These are phyloP conservation scores for Sphaceloma murrayae DNA, from an alignment of 2,329 filamentous ascomycete species.

Conservation along the genomic window DNA sequence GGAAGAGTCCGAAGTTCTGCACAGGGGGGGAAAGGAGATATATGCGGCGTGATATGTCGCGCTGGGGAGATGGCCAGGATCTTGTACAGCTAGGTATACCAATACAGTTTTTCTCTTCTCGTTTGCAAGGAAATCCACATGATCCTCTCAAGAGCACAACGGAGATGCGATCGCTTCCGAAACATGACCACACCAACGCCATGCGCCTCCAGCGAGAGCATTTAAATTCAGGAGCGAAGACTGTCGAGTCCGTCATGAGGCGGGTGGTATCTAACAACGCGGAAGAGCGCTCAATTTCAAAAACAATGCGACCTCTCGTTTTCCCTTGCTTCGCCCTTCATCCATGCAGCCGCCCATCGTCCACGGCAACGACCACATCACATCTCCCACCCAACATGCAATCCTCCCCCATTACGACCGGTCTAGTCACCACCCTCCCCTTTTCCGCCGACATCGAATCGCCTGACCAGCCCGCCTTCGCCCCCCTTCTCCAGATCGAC, in stretches of 20 bases:
- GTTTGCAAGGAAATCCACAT: too few relatives aligned
- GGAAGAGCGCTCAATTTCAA: not conserved
- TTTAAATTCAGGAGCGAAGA: too few relatives aligned
- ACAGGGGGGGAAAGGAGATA: not conserved
- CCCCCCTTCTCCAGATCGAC: conserved; percentile 92
- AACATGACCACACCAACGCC: too few relatives aligned
- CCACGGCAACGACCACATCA: too few relatives aligned
- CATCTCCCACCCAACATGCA: not conserved
- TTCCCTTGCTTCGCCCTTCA: not conserved
- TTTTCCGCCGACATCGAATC: conserved; percentile 39
- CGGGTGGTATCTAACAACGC: conserved; percentile 14
- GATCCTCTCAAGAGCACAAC: too few relatives aligned
- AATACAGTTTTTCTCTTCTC: conserved; percentile 11
- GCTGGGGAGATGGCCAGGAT: too few relatives aligned
- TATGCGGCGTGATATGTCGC: too few relatives aligned
- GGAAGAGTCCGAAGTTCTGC: not conserved
- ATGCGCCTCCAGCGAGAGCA: too few relatives aligned
- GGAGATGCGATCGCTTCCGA: too few relatives aligned
- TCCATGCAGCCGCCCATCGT: too few relatives aligned
- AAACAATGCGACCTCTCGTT: not conserved
- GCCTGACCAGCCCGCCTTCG: conserved; percentile 81
- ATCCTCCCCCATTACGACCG: not conserved
- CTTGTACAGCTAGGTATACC: conserved; percentile 15
- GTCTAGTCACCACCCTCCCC: not conserved
- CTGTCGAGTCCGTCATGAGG: conserved; percentile 11